Evolutionary conservation across 225 moss, liverwort and hornwort species (phyloP).

Genomic region (Lunularia cruciata): DNA sequence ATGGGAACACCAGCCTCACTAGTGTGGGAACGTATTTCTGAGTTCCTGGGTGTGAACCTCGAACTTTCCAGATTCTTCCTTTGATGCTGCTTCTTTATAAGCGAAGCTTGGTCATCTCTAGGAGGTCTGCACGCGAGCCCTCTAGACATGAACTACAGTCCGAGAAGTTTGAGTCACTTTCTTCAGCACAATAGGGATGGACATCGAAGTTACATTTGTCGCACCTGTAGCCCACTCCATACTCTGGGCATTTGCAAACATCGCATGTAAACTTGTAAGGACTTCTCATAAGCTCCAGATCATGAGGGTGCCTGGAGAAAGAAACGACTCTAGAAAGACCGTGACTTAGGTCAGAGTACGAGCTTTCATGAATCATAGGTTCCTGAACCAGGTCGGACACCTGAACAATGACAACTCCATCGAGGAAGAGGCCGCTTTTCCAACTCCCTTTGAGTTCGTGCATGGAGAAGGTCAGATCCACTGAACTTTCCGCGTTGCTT

Average conservation of each 20-base stretch:
- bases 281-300: constrained; percentile 36
- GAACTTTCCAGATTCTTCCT: background rate
- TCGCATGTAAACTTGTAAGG: constrained; percentile 36
- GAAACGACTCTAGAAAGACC: constrained; percentile 27
- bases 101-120: constrained; percentile 16
- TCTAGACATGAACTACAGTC: background rate
- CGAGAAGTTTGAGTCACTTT: constrained; percentile 13
- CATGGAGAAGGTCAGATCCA: constrained; percentile 36
- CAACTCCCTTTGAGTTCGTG: constrained; percentile 40
- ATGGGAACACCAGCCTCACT: background rate
- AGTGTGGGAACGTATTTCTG: background rate
- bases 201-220: constrained; percentile 32
- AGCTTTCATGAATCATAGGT: background rate
- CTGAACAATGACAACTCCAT: constrained; percentile 30
- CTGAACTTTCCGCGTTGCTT: constrained; percentile 19
- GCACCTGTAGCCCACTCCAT: constrained; percentile 36
- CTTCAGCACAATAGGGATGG: constrained; percentile 35
- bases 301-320: constrained; percentile 38
- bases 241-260: constrained; percentile 28
- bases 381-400: constrained; percentile 3
- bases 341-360: constrained; percentile 13
- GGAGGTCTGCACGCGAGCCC: constrained; percentile 2
- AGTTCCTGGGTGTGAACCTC: no score
- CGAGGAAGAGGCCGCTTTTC: constrained; percentile 42
- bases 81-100: background rate